Conservation (phyloP, 768 basidiomycete genomes). For the Favolaschia claudopus region DNA sequence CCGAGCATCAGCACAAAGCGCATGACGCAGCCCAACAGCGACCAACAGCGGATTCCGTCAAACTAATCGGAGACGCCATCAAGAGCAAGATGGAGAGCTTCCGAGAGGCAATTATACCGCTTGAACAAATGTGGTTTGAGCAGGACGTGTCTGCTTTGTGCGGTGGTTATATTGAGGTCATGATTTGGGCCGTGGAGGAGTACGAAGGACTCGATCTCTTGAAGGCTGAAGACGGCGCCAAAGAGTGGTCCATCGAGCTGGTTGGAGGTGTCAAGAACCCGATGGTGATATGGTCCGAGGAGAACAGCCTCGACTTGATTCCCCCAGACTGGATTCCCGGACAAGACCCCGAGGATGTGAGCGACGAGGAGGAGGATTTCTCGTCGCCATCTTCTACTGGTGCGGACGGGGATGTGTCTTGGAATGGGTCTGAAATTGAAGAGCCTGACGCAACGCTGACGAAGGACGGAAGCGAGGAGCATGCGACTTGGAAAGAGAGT, state of each 20-base stretch:
- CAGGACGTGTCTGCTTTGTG: conserved; percentile 55
- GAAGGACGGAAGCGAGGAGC: conserved; percentile 22
- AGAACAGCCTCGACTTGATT: conserved; percentile 48
- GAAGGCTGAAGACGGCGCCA: conserved; percentile 42
- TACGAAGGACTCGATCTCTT: conserved; percentile 48
- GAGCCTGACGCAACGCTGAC: conserved; percentile 25
- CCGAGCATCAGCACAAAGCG: conserved; percentile 55
- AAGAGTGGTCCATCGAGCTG: conserved; percentile 56
- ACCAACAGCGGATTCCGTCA: conserved; percentile 33
- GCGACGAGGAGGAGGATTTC: conserved; percentile 35
- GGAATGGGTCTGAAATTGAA: conserved; percentile 48
- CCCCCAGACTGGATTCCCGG: conserved; percentile 55
- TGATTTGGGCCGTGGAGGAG: conserved; percentile 56
- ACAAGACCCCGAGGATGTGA: conserved; percentile 40
- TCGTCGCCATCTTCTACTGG: conserved; percentile 38
- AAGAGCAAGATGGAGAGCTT: conserved; percentile 62
- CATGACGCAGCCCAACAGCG: conserved; percentile 57
- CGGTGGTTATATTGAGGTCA: conserved; percentile 67
- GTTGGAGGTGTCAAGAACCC: conserved; percentile 43
- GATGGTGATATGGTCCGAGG: conserved; percentile 38
- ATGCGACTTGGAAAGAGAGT: conserved; percentile 18
- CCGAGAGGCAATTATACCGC: conserved; percentile 54
- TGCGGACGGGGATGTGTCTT: conserved; percentile 51
- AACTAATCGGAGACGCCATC: conserved; percentile 58
- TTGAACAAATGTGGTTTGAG: conserved; percentile 62